Evolutionary conservation across 2,329 filamentous ascomycete genomes (phyloP), one percentile per base, ranked within the genome.

Genomic region (Chaetothyriales sp.): DNA sequence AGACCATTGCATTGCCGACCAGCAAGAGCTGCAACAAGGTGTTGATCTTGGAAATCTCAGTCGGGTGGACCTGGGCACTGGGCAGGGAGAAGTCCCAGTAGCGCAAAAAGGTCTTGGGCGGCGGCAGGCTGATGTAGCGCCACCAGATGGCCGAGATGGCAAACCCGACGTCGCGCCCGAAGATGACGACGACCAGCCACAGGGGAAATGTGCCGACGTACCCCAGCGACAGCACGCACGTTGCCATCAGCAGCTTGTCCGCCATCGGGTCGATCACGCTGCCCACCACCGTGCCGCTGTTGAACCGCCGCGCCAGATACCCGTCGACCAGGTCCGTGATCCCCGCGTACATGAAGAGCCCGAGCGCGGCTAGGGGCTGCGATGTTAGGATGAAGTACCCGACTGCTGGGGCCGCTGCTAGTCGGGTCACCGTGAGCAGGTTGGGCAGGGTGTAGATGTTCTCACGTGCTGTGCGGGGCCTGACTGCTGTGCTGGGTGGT

Each of bases 391-490:
- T 82, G 19, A 92, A 79, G 65, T 95, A 96, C 51, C 90, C 92
- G 46, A 95, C 80, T 26, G 84, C 73, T 0, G 92, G 92, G 0
- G 92, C 86, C 1, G 86, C 83, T 48, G 86, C 65, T 42, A 98
- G 78, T 2, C 92, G 84, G 1, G 87, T 86, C 58, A 90, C 81
- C 1, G 92, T 98, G 49, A 98, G 76, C 55, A 94, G 74, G 65
- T 98, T 98, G 43, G 92, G 92, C n/a, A 98, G 64, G 36, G 87
- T 98, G 71, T 94, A 95, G 63, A 98, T 95, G 64, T 98, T 88
- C 69, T 98, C 92, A 64, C 83, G 86, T 5, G 43, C 44, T 2
- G 44, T 54, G 20, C 60, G 63, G 59, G 18, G 63, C 56, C 43
- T 63, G 59, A 53, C 66, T 63, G 46, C 26, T 15, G 50, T 32